Evolutionary conservation across 1,284 basidiomycete genomes (phyloP).

Genomic region (Amylostereum chailletii): DNA sequence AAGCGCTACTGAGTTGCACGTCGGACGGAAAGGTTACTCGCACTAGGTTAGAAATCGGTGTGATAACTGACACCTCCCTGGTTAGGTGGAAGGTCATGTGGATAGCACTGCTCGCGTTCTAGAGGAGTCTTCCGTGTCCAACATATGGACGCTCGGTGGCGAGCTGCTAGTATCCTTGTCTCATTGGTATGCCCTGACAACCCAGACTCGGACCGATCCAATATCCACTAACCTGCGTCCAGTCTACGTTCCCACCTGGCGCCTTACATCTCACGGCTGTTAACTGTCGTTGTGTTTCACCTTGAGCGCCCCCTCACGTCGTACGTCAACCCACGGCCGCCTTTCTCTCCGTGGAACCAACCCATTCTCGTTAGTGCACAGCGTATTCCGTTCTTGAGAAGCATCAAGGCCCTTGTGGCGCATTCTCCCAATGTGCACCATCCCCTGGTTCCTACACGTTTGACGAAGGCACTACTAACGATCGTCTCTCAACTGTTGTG

Average conservation of each 20-base stretch:
- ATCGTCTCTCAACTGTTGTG: slow-evolving; percentile 41
- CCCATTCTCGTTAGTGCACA: slow-evolving; percentile 27
- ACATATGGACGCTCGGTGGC: slow-evolving; percentile 47
- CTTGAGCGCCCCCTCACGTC: slow-evolving; percentile 44
- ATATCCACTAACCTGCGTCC: not conserved
- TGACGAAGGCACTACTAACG: slow-evolving; percentile 47
- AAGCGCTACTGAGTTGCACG: slow-evolving; percentile 47
- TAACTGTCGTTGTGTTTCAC: slow-evolving; percentile 44
- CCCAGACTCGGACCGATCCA: not conserved
- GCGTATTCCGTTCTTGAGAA: slow-evolving; percentile 34
- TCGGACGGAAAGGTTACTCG: slow-evolving; percentile 39
- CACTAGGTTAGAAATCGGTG: slow-evolving; percentile 4
- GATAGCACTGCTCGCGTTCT: slow-evolving; percentile 43
- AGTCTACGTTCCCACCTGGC: slow-evolving; percentile 46
- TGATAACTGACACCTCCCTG: not conserved
- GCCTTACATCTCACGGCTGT: slow-evolving; percentile 40
- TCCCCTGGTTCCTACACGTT: slow-evolving; percentile 39
- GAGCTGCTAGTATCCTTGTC: slow-evolving; percentile 49
- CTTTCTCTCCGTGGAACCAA: slow-evolving; percentile 1
- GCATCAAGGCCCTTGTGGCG: slow-evolving; percentile 34
- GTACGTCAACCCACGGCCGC: slow-evolving; percentile 28
- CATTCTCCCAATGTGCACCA: slow-evolving; percentile 41
- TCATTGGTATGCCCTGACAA: slow-evolving; percentile 11
- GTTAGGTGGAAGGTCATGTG: slow-evolving; percentile 36
- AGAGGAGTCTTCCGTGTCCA: slow-evolving; percentile 44